phyloP scores from a whole-genome alignment of 2,329 filamentous ascomycete genomes.

The Pseudopithomyces maydicus region DNA sequence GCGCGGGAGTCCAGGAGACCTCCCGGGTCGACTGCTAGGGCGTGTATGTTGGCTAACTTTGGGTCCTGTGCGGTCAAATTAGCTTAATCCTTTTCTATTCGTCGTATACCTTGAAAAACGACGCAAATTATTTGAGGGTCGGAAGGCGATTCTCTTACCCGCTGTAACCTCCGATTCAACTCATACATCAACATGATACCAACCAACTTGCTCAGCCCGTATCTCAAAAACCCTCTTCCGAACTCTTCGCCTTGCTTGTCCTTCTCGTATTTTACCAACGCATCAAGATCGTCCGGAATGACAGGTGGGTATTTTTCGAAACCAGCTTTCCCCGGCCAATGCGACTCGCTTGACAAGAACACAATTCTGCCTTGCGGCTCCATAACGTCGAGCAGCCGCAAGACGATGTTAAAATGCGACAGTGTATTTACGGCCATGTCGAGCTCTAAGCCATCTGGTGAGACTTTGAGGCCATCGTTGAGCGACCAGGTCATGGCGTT shows the following conservation, averaged over 20 bases:
- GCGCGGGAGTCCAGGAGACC: constrained; percentile 43
- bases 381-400: constrained; percentile 19
- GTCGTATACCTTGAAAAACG: too few relatives aligned
- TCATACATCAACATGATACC: constrained; percentile 49
- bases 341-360: constrained; percentile 36
- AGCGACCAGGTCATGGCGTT: constrained; percentile 30
- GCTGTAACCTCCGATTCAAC: constrained; percentile 42
- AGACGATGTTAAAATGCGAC: constrained; percentile 20
- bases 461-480: constrained; percentile 11
- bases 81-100: background rate
- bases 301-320: constrained; percentile 44
- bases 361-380: constrained; percentile 24
- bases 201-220: constrained; percentile 51
- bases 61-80: background rate
- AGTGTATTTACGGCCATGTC: constrained; percentile 24
- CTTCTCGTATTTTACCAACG: constrained; percentile 41
- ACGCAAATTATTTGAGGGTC: too few relatives aligned
- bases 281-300: constrained; percentile 41
- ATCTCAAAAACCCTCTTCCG: constrained; percentile 51
- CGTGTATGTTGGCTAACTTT: constrained; percentile 35
- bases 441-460: constrained; percentile 24
- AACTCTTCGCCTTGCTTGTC: constrained; percentile 39
- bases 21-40: constrained; percentile 43
- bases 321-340: constrained; percentile 45
- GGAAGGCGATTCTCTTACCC: constrained; percentile 21